Conservation (phyloP, 805 yeast genomes). For the Jamesozyma spencerorum region DNA sequence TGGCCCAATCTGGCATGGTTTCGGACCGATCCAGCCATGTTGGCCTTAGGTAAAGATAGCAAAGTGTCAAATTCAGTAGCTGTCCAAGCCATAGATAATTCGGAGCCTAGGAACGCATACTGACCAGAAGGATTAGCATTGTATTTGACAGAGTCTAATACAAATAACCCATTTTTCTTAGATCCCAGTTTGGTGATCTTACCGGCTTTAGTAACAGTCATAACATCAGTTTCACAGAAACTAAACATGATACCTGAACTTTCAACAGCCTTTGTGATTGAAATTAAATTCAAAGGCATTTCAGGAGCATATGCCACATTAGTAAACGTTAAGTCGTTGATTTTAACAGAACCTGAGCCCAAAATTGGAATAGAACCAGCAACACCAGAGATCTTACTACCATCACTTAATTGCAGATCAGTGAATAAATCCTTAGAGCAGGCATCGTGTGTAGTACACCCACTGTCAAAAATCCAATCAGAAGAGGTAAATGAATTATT, state of each 20-base stretch:
- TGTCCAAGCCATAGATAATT: no score
- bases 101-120: no score
- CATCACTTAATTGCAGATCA: neutral
- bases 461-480: constrained; percentile 7
- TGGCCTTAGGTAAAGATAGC: no score
- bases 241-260: neutral
- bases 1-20: constrained; percentile 1
- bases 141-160: no score
- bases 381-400: constrained; percentile 1
- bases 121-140: no score
- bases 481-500: no score
- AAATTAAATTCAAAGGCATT: constrained; percentile 2
- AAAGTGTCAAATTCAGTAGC: no score
- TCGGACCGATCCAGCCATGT: no score
- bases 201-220: no score
- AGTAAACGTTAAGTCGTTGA: neutral
- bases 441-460: constrained; percentile 5
- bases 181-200: no score
- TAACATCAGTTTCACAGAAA: no score
- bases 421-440: neutral
- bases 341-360: constrained; percentile 4
- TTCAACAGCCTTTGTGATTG: constrained; percentile 1
- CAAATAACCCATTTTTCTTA: no score
- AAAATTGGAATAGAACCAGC: constrained; percentile 3
- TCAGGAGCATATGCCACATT: constrained; percentile 5